Percentiles rank a stretch among this genome's conserved stretches.
These are phyloP conservation scores for Macadamia integrifolia DNA, from an alignment of 164 flowering plant species.

Conservation along the genomic window DNA sequence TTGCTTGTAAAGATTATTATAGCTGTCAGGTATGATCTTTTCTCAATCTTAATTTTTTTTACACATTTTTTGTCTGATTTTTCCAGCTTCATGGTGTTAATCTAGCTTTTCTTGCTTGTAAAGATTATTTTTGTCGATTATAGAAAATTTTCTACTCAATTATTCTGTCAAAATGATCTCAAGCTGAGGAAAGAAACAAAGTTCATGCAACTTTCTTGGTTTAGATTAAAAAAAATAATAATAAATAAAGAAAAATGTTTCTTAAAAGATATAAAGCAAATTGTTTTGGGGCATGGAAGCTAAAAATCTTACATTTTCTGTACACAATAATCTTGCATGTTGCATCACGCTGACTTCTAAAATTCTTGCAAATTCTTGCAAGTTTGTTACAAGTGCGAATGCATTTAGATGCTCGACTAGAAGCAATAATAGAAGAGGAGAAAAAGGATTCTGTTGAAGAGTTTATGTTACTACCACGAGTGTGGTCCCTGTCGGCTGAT, in stretches of 20 bases:
- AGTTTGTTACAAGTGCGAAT: no score
- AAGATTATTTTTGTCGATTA: slow-evolving; percentile 33
- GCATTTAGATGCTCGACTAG: not conserved
- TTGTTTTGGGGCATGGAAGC: not conserved
- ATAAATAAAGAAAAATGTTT: not conserved
- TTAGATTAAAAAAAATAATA: not conserved
- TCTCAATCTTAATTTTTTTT: not conserved
- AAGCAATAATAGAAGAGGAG: not conserved
- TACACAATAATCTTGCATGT: not conserved
- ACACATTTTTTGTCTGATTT: no score
- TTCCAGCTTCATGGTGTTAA: slow-evolving; percentile 23
- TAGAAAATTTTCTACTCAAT: not conserved
- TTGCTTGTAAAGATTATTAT: slow-evolving; percentile 75
- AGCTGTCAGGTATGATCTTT: slow-evolving; percentile 72
- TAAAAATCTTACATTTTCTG: not conserved
- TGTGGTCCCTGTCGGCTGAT: no score
- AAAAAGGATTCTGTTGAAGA: not conserved
- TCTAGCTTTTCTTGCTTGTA: slow-evolving; percentile 87
- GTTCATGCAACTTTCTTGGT: not conserved
- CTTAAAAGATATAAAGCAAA: not conserved
- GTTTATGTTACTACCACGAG: not conserved
- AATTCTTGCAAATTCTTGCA: no score
- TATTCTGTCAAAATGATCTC: not conserved
- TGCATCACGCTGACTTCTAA: no score
- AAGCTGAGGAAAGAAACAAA: not conserved